phyloP scores from a whole-genome alignment of 2,329 filamentous ascomycete species.

The Thermothelomyces thermophilus region DNA sequence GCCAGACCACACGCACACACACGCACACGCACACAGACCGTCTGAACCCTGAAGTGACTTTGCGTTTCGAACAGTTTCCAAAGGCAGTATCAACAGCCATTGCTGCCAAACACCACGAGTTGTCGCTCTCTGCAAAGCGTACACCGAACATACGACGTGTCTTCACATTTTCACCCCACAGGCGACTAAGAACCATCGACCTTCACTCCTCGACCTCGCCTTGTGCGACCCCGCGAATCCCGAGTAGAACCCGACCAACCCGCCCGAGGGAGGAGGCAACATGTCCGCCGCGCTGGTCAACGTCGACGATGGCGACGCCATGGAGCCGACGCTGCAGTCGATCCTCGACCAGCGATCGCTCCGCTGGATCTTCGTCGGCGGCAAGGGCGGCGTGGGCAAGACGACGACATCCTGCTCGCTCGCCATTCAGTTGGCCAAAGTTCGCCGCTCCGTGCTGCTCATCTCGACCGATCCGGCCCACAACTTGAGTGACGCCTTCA shows the following conservation, averaged over 20 bases:
- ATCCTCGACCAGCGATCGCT: slow-evolving; percentile 93
- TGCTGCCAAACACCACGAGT: not conserved
- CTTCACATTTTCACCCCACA: not conserved
- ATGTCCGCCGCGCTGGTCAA: slow-evolving; percentile 42
- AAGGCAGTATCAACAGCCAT: not conserved
- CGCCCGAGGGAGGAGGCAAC: slow-evolving; percentile 10
- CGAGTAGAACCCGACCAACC: not conserved
- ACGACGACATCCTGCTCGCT: slow-evolving; percentile 99
- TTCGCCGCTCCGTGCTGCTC: slow-evolving; percentile 89
- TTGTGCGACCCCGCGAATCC: not conserved
- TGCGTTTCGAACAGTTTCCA: slow-evolving; percentile 26
- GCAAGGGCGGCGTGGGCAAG: slow-evolving; percentile 97
- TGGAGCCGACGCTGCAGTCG: slow-evolving; percentile 89
- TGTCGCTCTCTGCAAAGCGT: not conserved
- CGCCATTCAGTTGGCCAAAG: slow-evolving; percentile 92
- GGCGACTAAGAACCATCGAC: not conserved
- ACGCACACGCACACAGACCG: too few relatives aligned
- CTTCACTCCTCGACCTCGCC: not conserved
- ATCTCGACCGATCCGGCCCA: slow-evolving; percentile 98
- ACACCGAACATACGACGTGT: too few relatives aligned
- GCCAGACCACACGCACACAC: slow-evolving; percentile 9
- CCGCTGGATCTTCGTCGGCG: slow-evolving; percentile 98
- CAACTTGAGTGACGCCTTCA: slow-evolving; percentile 96
- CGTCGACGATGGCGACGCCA: slow-evolving; percentile 54
- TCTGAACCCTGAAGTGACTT: slow-evolving; percentile 15